phyloP scores from a whole-genome alignment of 805 yeast species.

The Ogataea pini region DNA sequence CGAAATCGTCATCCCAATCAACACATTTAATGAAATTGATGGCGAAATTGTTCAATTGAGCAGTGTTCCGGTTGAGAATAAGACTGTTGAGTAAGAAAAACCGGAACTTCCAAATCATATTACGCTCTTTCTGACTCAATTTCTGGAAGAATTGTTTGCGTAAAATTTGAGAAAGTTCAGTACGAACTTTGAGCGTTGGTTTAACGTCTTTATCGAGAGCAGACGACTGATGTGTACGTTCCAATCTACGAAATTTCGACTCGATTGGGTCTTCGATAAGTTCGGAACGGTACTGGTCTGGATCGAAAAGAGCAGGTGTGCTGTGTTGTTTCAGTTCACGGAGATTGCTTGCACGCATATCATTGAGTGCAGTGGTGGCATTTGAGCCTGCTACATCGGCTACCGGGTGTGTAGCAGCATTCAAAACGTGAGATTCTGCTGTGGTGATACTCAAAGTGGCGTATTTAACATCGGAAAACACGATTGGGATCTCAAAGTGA shows the following conservation, averaged over 20 bases:
- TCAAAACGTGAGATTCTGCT: constrained; percentile 24
- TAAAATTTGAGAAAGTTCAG: constrained; percentile 67
- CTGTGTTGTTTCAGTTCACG: constrained; percentile 9
- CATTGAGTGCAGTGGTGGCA: constrained; percentile 21
- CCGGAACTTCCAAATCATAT: constrained; percentile 86
- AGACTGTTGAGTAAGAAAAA: constrained; percentile 69
- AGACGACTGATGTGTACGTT: constrained; percentile 77
- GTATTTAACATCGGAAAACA: constrained; percentile 60
- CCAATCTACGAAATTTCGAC: constrained; percentile 77
- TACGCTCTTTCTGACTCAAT: constrained; percentile 78
- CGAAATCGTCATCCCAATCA: constrained; percentile 83
- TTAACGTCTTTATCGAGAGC: constrained; percentile 81
- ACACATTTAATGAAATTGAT: constrained; percentile 80
- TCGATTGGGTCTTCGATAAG: constrained; percentile 78
- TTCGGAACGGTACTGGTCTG: constrained; percentile 52
- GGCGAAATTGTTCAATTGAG: constrained; percentile 38
- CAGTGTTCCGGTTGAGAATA: constrained; percentile 33
- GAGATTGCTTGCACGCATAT: constrained; percentile 28
- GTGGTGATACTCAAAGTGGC: constrained; percentile 32
- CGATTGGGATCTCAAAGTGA: constrained; percentile 70
- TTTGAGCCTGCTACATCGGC: not conserved
- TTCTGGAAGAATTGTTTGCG: constrained; percentile 82
- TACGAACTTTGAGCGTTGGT: constrained; percentile 82
- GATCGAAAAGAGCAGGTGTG: constrained; percentile 54
- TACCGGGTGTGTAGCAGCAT: constrained; percentile 13